A percentile compares a stretch with the other conserved stretches of the same genome.
Conservation (phyloP, 108 stramenopile species). For the Cyclotella distinguenda region DNA sequence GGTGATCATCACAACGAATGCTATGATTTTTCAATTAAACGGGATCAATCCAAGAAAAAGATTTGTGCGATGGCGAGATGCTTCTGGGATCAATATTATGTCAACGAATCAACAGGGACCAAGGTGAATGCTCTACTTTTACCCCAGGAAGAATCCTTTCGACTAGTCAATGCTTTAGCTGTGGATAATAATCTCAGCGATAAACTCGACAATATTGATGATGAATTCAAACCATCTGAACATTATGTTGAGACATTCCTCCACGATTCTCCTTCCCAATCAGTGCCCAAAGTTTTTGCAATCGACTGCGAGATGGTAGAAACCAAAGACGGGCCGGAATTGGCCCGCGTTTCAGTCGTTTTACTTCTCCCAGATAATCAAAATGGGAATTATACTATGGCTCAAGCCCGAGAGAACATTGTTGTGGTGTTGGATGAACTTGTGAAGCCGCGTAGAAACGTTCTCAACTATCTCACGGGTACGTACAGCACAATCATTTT, state of each 20-base stretch:
- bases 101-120: neutral
- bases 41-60: conserved; percentile 4
- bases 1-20: neutral
- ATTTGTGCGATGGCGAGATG: neutral
- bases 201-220: conserved; percentile 15
- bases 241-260: conserved; percentile 33
- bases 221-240: conserved; percentile 20
- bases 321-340: conserved; percentile 68
- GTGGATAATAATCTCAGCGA: neutral
- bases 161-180: neutral
- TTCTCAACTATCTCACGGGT: conserved; percentile 73
- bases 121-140: neutral
- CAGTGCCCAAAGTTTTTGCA: conserved; percentile 67
- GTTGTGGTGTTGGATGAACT: conserved; percentile 70
- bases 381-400: conserved; percentile 1
- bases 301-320: conserved; percentile 94
- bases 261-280: neutral
- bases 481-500: neutral
- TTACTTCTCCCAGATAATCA: conserved; percentile 22
- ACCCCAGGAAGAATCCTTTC: neutral
- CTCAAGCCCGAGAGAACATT: conserved; percentile 35
- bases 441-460: conserved; percentile 66
- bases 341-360: conserved; percentile 85
- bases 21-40: neutral
- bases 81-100: neutral